A percentile compares a stretch with the other conserved stretches of the same genome.
phyloP scores from a whole-genome alignment of 495 filamentous ascomycete species.

The Neurospora sublineolata region DNA sequence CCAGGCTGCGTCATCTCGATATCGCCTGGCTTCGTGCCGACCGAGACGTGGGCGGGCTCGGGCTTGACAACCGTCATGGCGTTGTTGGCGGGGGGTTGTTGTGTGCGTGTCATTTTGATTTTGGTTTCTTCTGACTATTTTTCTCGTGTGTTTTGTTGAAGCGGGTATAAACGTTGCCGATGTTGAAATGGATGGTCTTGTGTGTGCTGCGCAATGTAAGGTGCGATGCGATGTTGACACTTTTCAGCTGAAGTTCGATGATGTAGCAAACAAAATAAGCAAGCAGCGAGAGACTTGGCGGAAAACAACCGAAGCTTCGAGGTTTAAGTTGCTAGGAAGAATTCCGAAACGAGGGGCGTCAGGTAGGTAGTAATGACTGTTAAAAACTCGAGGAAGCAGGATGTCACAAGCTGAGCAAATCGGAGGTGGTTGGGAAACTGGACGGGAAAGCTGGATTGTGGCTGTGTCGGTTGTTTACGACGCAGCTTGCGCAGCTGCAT shows the following conservation, averaged over 20 bases:
- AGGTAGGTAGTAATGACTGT: too few species aligned
- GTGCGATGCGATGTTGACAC: not conserved
- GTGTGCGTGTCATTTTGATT: not conserved
- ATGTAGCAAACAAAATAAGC: not conserved
- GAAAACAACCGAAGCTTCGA: not conserved
- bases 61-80: constrained; percentile 3
- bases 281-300: not conserved
- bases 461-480: not conserved
- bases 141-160: not conserved
- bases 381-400: not conserved
- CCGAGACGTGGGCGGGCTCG: constrained; percentile 3
- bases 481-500: not conserved
- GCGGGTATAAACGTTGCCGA: too few species aligned
- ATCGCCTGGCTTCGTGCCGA: not conserved
- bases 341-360: too few species aligned
- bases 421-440: not conserved
- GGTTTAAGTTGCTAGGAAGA: not conserved
- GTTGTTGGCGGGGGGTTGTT: not conserved
- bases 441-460: not conserved
- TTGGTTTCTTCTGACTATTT: not conserved
- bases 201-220: too few species aligned
- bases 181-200: too few species aligned
- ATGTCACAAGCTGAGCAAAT: not conserved
- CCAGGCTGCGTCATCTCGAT: constrained; percentile 22
- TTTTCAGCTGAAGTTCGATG: not conserved